phyloP scores from a whole-genome alignment of 164 flowering plant genomes.

The Cinnamomum chago region DNA sequence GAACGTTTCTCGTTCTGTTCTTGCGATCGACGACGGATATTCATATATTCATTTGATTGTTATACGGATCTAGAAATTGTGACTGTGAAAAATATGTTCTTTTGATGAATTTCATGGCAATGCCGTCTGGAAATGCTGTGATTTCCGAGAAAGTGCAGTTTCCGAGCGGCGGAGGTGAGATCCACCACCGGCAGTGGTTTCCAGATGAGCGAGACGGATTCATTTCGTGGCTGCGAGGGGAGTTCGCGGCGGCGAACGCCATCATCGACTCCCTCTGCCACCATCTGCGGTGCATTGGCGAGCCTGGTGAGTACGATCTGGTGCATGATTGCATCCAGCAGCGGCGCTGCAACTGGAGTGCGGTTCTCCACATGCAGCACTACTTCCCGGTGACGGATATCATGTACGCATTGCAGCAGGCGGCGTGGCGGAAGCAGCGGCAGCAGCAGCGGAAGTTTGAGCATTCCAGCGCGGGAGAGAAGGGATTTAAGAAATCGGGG shows the following conservation, averaged over 20 bases:
- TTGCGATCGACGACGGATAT: background rate
- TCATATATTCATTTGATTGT: background rate
- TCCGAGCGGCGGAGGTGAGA: constrained; percentile 35
- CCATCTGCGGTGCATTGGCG: constrained; percentile 53
- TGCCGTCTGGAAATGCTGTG: constrained; percentile 68
- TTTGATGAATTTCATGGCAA: constrained; percentile 42
- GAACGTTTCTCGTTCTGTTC: background rate
- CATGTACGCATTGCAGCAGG: constrained; percentile 55
- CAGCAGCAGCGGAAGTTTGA: constrained; percentile 33
- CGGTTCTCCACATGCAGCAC: constrained; percentile 85
- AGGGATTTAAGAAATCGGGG: constrained; percentile 38
- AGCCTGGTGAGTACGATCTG: constrained; percentile 70
- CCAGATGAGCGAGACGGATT: constrained; percentile 76
- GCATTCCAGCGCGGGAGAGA: constrained; percentile 27
- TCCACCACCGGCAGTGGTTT: constrained; percentile 47
- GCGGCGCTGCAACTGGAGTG: constrained; percentile 74
- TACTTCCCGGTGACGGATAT: constrained; percentile 72
- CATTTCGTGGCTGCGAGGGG: constrained; percentile 71
- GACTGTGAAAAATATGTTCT: background rate
- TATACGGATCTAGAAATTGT: background rate
- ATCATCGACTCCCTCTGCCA: constrained; percentile 72
- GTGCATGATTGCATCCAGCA: constrained; percentile 58
- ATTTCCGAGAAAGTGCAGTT: constrained; percentile 57
- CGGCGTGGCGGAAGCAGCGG: constrained; percentile 34
- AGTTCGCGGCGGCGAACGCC: constrained; percentile 89